Evolutionary conservation across 2,329 filamentous ascomycete species (phyloP).

Genomic region (Neocatenulostroma microsporum): DNA sequence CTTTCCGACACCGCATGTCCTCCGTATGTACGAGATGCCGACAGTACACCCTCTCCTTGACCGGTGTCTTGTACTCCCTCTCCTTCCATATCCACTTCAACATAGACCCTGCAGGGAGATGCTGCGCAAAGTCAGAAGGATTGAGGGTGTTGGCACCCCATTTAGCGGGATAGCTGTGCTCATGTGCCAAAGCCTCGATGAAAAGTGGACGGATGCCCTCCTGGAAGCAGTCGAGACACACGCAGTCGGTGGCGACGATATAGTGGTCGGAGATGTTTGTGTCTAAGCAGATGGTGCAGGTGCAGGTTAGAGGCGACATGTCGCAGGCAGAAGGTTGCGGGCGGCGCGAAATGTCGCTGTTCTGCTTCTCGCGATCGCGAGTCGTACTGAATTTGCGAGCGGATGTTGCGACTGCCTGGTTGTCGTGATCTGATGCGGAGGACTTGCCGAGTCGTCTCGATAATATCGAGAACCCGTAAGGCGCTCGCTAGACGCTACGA

Average conservation of each 20-base stretch:
- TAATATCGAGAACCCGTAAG: no score
- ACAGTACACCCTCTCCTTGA: conserved; percentile 6
- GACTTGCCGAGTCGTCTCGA: no score
- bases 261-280: no score
- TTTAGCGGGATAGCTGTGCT: conserved; percentile 5
- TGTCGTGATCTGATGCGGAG: no score
- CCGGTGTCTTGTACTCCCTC: conserved; percentile 6
- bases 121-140: background rate
- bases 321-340: no score
- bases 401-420: no score
- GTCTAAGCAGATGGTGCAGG: no score
- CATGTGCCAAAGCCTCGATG: conserved; percentile 4
- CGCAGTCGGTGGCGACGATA: conserved; percentile 1
- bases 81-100: conserved; percentile 1
- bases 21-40: background rate
- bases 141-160: conserved; percentile 6
- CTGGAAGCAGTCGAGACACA: conserved; percentile 7
- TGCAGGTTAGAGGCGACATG: no score
- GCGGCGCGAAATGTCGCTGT: no score
- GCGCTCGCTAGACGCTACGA: no score
- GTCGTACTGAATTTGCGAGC: no score
- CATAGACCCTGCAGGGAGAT: conserved; percentile 2
- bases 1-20: background rate
- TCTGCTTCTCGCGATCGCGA: no score
- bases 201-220: conserved; percentile 3